phyloP scores from a whole-genome alignment of 495 filamentous ascomycete species.

The Achaetomiella virescens region DNA sequence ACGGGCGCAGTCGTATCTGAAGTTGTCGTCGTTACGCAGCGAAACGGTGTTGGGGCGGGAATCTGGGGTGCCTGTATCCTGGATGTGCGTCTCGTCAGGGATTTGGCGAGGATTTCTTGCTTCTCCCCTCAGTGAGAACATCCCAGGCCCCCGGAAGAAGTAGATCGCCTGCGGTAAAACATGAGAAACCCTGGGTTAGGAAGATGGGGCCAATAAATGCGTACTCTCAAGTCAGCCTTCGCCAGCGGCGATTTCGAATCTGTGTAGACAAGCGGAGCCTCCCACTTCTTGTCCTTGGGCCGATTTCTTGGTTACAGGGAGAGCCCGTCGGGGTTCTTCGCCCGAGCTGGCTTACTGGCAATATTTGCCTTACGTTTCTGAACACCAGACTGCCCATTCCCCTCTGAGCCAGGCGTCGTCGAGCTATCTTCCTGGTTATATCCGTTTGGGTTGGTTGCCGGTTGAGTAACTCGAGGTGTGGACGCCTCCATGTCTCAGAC shows the following conservation, averaged over 20 bases:
- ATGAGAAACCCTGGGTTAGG: not conserved
- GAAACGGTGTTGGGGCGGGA: constrained; percentile 32
- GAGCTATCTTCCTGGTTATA: not conserved
- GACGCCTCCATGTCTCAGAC: not conserved
- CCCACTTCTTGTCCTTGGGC: constrained; percentile 27
- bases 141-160: constrained; percentile 53
- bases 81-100: constrained; percentile 41
- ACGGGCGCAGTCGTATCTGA: constrained; percentile 37
- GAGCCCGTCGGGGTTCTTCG: constrained; percentile 15
- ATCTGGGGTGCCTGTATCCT: constrained; percentile 25
- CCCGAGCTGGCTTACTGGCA: not conserved
- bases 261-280: constrained; percentile 46
- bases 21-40: constrained; percentile 40
- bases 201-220: constrained; percentile 13
- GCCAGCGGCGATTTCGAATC: constrained; percentile 51
- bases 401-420: not conserved
- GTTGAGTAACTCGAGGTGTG: not conserved
- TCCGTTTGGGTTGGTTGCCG: not conserved
- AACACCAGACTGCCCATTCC: not conserved
- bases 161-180: constrained; percentile 45
- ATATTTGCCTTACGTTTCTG: constrained; percentile 4
- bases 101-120: constrained; percentile 46
- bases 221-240: constrained; percentile 51
- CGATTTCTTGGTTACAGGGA: constrained; percentile 7
- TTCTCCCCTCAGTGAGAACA: constrained; percentile 50